phyloP scores from a whole-genome alignment of 116 monocot species.

The Cymodocea nodosa region DNA sequence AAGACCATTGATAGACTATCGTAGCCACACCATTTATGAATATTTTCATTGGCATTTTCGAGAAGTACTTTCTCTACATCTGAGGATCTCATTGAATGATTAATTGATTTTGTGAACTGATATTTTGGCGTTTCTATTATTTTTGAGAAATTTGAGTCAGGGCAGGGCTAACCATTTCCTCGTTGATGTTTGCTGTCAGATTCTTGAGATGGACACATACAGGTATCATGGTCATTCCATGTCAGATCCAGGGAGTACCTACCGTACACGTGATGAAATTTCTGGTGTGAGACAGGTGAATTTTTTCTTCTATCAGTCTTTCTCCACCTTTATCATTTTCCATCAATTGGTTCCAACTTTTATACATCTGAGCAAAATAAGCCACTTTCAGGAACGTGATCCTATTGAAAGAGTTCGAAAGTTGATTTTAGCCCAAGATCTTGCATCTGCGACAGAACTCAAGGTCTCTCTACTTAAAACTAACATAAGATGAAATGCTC shows the following conservation, averaged over 20 bases:
- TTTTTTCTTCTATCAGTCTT: neutral
- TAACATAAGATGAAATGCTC: neutral
- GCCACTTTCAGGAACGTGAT: constrained; percentile 71
- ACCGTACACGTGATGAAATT: constrained; percentile 96
- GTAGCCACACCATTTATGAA: too few species aligned
- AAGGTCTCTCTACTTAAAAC: constrained; percentile 34
- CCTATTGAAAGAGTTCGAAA: constrained; percentile 95
- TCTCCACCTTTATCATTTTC: neutral
- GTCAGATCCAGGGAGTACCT: constrained; percentile 99
- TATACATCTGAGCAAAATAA: neutral
- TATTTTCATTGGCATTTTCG: too few species aligned
- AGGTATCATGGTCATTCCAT: constrained; percentile 99
- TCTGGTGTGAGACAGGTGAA: constrained; percentile 84
- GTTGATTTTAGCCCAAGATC: constrained; percentile 55
- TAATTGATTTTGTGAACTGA: neutral
- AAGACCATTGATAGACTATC: too few species aligned
- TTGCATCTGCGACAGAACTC: constrained; percentile 60
- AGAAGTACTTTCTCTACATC: too few species aligned
- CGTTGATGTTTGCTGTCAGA: constrained; percentile 21
- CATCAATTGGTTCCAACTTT: neutral
- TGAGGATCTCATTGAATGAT: neutral
- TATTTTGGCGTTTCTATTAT: neutral
- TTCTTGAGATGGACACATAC: constrained; percentile 98
- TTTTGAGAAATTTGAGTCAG: neutral
- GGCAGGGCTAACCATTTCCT: neutral